Conservation (phyloP, 352 stramenopile species). For the Phytophthora syringae region DNA sequence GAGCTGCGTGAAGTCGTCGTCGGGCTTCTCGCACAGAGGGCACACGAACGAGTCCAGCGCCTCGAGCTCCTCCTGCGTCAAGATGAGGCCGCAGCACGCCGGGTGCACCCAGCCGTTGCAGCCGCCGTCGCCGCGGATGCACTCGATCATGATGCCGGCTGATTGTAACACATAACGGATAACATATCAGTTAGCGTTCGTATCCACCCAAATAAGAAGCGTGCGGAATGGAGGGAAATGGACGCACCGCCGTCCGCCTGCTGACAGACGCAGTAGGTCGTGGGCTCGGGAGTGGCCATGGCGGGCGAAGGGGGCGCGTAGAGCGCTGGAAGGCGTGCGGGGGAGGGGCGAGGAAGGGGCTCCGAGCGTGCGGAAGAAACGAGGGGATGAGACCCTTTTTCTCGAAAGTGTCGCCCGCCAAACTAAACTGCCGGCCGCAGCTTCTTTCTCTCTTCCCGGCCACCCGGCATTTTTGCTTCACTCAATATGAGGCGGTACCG, state of each 20-base stretch:
- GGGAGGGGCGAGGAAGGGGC: neutral
- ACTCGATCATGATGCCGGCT: constrained; percentile 94
- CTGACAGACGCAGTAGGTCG: constrained; percentile 87
- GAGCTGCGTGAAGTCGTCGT: constrained; percentile 69
- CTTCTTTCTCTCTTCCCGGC: neutral
- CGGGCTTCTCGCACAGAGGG: constrained; percentile 75
- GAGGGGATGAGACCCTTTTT: neutral
- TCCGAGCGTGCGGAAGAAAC: neutral
- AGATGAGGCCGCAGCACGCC: constrained; percentile 83
- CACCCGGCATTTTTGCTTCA: constrained; percentile 4
- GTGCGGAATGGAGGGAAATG: neutral
- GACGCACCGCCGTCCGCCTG: constrained; percentile 74
- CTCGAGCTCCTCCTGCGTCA: constrained; percentile 89
- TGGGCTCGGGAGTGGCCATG: constrained; percentile 51
- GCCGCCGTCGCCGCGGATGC: constrained; percentile 87
- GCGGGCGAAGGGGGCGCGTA: neutral
- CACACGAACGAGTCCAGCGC: constrained; percentile 87
- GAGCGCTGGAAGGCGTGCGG: too few species aligned
- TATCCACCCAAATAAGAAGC: neutral
- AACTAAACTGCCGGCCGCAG: neutral
- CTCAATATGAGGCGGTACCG: constrained; percentile 2
- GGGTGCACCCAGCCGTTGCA: constrained; percentile 94
- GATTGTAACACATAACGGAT: constrained; percentile 1
- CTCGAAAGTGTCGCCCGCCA: constrained; percentile 1
- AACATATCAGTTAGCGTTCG: neutral